Evolutionary conservation across 176 grass and related monocot species (phyloP), one percentile per base, ranked within the genome.

Genomic region (Eragrostis nindensis): DNA sequence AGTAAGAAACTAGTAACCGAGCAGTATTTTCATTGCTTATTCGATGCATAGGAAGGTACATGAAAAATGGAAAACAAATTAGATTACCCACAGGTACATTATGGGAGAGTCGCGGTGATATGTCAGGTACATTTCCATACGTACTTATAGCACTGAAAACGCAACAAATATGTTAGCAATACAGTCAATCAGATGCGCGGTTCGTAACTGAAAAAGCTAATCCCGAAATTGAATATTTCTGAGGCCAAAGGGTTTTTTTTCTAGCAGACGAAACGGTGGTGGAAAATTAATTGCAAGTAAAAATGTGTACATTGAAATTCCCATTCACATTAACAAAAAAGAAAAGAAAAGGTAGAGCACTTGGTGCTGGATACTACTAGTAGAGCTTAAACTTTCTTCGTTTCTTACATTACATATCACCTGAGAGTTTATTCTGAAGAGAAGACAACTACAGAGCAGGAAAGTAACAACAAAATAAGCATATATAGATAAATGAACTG

Each of bases 71-170:
- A 52, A 82, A 55, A 16, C 62, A 56, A 63, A 69, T 66, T 81
- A 77, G 85, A 81, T 89, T 87, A 74, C 92, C 90, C 90, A 94
- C 92, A 87, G 92, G 83, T 86, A 78, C 84, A 54, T 87, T 56
- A 78, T 89, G 74, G 12, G 92, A 91, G 29, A 87, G 63, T 70
- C 86, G 83, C 2, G 92, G 83, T 0, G 86, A 89, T 24, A 87
- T 82, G 39, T 89, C 87, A 49, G 56, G 29, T 53, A 62, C 11
- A 77, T 84, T 83, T 84, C 45, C 86, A 53, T 60, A 57, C 46
- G 78, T 49, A 44, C 27, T 83, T 66, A 53, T 62, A 71, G 83
- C 52, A 84, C 92, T 94, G 83, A 50, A 82, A 87, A 64, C 43
- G 75, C 36, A 62, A 68, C 2, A 36, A 52, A 14, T 56, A 0